Conservation (phyloP, 768 basidiomycete genomes). For the Mycena leptocephala region DNA sequence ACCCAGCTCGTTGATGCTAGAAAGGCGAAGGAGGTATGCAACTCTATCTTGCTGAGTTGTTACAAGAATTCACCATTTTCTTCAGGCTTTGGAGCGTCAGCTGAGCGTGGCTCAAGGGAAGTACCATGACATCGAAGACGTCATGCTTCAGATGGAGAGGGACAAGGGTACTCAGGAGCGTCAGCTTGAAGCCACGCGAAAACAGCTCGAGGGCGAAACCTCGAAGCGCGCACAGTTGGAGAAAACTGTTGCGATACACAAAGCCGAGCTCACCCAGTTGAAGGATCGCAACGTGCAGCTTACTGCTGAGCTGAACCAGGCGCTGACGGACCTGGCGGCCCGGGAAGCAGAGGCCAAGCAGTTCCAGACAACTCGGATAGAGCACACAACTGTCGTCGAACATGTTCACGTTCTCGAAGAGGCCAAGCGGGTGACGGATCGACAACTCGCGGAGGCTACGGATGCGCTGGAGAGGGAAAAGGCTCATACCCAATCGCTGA, state of each 20-base stretch:
- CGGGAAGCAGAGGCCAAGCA: constrained; percentile 92
- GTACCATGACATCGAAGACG: constrained; percentile 91
- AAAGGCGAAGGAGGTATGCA: constrained; percentile 85
- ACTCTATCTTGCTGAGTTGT: constrained; percentile 33
- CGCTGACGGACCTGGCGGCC: constrained; percentile 83
- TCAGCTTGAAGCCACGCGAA: constrained; percentile 79
- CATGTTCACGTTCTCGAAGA: constrained; percentile 97
- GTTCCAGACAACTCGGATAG: constrained; percentile 84
- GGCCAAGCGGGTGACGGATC: constrained; percentile 95
- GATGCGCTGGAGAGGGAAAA: constrained; percentile 82
- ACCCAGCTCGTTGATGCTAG: constrained; percentile 72
- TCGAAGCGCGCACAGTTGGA: constrained; percentile 85
- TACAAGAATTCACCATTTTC: constrained; percentile 11
- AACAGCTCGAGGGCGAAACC: constrained; percentile 83
- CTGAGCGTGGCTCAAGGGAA: constrained; percentile 80
- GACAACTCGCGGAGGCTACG: constrained; percentile 88
- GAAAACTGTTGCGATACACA: constrained; percentile 71
- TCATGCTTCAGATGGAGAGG: constrained; percentile 86
- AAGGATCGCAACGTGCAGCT: constrained; percentile 81
- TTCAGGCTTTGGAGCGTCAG: constrained; percentile 84
- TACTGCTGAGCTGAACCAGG: constrained; percentile 87
- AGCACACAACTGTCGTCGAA: constrained; percentile 99
- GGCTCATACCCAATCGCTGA: constrained; percentile 87
- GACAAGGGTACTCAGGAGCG: constrained; percentile 84
- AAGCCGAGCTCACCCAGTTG: constrained; percentile 77